These are phyloP conservation scores for Arthroderma uncinatum DNA, from an alignment of 2,329 filamentous ascomycete species.

Conservation along the genomic window DNA sequence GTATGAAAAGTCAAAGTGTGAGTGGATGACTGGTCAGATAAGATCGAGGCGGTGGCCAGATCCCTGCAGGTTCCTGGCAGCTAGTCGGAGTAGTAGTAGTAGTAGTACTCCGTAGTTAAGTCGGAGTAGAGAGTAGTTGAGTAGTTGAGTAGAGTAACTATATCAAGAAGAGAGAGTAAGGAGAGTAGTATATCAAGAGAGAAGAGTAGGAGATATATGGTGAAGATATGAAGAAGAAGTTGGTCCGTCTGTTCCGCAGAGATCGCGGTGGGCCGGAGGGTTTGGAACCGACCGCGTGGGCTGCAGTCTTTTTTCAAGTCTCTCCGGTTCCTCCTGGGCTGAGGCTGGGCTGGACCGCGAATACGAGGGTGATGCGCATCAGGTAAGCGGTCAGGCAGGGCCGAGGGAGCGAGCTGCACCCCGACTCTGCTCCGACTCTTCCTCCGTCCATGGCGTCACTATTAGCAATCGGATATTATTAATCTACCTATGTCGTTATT, in stretches of 20 bases:
- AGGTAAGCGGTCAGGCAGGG: background rate
- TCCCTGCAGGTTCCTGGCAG: background rate
- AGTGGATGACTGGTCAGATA: background rate
- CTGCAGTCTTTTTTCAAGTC: background rate
- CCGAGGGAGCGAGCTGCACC: no score
- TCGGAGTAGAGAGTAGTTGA: no score
- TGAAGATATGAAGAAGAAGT: background rate
- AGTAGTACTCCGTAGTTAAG: no score
- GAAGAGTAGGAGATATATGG: background rate
- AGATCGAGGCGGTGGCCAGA: background rate
- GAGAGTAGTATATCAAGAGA: background rate
- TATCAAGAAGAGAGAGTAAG: background rate
- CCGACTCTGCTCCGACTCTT: background rate
- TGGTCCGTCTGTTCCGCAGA: background rate
- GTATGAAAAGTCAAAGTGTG: background rate
- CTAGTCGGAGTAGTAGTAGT: no score
- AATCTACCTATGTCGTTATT: background rate
- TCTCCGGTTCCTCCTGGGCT: background rate
- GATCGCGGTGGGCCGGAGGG: constrained; percentile 3
- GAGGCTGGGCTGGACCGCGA: background rate
- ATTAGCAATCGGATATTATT: background rate
- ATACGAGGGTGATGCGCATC: background rate
- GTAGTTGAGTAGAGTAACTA: no score
- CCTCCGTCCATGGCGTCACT: background rate
- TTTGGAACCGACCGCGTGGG: constrained; percentile 3